A percentile compares a stretch with the other conserved stretches of the same genome.
These are phyloP conservation scores for Anisodus acutangulus DNA, from an alignment of 257 asterid genomes.

Conservation along the genomic window DNA sequence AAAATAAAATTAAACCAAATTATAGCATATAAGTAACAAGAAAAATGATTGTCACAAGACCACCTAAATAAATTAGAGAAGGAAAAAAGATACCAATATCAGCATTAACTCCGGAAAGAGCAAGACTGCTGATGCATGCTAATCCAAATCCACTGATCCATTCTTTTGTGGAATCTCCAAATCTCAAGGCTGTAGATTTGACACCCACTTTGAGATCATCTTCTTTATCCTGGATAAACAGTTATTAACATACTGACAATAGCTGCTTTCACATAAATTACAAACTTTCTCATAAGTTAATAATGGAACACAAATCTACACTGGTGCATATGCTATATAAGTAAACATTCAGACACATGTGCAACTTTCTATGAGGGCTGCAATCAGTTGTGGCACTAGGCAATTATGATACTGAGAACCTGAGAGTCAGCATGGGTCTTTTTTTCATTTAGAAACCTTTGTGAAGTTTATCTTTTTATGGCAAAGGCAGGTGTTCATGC, in stretches of 20 bases:
- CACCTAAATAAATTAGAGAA: neutral
- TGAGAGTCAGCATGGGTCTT: neutral
- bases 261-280: constrained; percentile 22
- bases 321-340: neutral
- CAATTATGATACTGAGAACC: constrained; percentile 1
- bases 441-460: neutral
- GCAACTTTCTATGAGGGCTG: neutral
- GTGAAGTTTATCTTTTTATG: neutral
- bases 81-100: constrained; percentile 55
- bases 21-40: neutral
- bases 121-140: constrained; percentile 80
- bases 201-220: constrained; percentile 85
- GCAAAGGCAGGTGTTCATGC: neutral
- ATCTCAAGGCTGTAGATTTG: constrained; percentile 88
- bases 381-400: neutral
- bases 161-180: constrained; percentile 78
- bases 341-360: neutral
- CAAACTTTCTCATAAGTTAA: neutral
- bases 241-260: neutral
- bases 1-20: constrained; percentile 20
- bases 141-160: constrained; percentile 81
- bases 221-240: constrained; percentile 70
- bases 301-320: neutral
- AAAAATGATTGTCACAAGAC: neutral
- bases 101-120: constrained; percentile 72